Percentiles rank a stretch among this genome's conserved stretches.
phyloP scores from a whole-genome alignment of 345 rosid genomes.

The Bruguiera parviflora region DNA sequence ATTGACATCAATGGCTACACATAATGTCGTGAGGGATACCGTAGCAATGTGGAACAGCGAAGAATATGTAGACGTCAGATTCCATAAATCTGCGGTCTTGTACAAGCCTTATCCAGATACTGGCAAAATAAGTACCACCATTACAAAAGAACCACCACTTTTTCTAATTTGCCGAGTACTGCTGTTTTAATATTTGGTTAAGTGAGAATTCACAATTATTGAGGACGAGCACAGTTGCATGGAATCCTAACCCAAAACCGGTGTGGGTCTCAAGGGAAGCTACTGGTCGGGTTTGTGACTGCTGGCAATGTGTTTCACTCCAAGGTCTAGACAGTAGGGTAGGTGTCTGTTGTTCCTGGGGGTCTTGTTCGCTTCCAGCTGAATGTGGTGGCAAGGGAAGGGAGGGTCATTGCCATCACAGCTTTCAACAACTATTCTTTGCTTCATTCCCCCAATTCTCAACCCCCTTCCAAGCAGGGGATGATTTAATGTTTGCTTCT shows the following conservation, averaged over 20 bases:
- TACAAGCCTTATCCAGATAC: no score
- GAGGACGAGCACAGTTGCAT: background rate
- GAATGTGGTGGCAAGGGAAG: constrained; percentile 54
- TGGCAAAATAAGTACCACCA: no score
- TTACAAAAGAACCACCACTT: no score
- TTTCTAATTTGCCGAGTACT: no score
- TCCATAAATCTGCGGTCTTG: no score
- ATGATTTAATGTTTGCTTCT: constrained; percentile 22
- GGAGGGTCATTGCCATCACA: constrained; percentile 51
- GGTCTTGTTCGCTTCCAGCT: constrained; percentile 75
- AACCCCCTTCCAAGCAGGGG: constrained; percentile 45
- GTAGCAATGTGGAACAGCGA: no score
- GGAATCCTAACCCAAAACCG: constrained; percentile 43
- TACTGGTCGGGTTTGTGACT: constrained; percentile 60
- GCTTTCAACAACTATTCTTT: constrained; percentile 69
- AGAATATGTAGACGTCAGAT: no score
- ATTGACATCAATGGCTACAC: no score
- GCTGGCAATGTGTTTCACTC: constrained; percentile 42
- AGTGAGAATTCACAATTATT: no score
- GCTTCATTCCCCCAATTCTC: constrained; percentile 57
- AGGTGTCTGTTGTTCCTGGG: constrained; percentile 61
- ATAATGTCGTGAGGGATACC: no score
- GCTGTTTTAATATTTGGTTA: no score
- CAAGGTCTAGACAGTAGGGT: constrained; percentile 43
- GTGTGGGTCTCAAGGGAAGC: constrained; percentile 53